These are phyloP conservation scores for Aureobasidium namibiae DNA, from an alignment of 2,329 filamentous ascomycete species.

Conservation along the genomic window DNA sequence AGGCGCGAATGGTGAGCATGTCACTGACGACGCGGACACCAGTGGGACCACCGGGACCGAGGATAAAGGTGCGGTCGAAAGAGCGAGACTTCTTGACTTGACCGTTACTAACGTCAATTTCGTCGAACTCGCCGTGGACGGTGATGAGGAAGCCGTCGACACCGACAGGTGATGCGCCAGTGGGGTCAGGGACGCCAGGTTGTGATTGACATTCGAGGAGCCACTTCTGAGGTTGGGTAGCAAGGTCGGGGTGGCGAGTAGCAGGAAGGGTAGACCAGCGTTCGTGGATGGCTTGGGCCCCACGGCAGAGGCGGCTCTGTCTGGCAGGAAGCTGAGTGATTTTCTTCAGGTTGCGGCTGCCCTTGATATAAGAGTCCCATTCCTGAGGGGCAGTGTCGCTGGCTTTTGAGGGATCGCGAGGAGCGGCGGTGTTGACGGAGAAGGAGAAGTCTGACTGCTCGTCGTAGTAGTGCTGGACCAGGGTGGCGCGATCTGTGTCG, in stretches of 20 bases:
- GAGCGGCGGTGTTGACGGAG: slow-evolving; percentile 57
- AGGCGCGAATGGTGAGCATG: slow-evolving; percentile 64
- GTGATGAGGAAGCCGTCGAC: slow-evolving; percentile 72
- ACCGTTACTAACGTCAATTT: slow-evolving; percentile 51
- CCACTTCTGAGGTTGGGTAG: slow-evolving; percentile 61
- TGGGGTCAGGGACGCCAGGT: slow-evolving; percentile 61
- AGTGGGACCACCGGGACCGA: slow-evolving; percentile 62
- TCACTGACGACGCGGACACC: slow-evolving; percentile 73
- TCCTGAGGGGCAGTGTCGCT: slow-evolving; percentile 39
- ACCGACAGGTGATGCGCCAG: slow-evolving; percentile 52
- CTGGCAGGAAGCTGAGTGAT: slow-evolving; percentile 55
- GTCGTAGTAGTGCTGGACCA: slow-evolving; percentile 67
- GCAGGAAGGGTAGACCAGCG: slow-evolving; percentile 62
- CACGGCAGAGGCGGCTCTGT: slow-evolving; percentile 58
- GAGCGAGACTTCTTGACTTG: slow-evolving; percentile 54
- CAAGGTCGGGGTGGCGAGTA: slow-evolving; percentile 67
- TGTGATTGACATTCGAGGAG: slow-evolving; percentile 74
- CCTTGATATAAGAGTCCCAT: slow-evolving; percentile 69
- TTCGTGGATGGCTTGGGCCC: slow-evolving; percentile 56
- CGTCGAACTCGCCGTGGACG: slow-evolving; percentile 78
- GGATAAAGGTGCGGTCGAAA: slow-evolving; percentile 73
- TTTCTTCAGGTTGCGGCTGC: slow-evolving; percentile 68
- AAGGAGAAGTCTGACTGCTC: slow-evolving; percentile 66
- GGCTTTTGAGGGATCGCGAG: slow-evolving; percentile 35
- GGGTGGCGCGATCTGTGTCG: slow-evolving; percentile 59